Evolutionary conservation across 352 stramenopile species (phyloP).

Genomic region (Phytophthora uliginosa): DNA sequence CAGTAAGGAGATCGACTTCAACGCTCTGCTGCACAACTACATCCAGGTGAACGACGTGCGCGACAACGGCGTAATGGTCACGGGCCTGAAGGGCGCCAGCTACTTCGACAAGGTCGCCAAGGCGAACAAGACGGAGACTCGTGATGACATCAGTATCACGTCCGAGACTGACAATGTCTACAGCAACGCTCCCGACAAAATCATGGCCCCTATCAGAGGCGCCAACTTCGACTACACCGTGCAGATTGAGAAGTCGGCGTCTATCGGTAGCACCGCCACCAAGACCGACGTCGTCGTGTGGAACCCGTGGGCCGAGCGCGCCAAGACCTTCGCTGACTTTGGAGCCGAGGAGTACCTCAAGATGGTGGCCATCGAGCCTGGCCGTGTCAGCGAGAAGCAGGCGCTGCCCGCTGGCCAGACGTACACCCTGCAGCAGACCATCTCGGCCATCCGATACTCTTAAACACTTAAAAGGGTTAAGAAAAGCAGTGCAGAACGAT

Average conservation of each 20-base stretch:
- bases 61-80: neutral
- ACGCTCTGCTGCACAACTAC: conserved; percentile 3
- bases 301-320: neutral
- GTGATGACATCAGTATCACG: neutral
- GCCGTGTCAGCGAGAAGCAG: conserved; percentile 6
- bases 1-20: neutral
- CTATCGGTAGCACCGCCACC: neutral
- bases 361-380: neutral
- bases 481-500: no score
- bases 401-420: neutral
- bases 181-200: neutral
- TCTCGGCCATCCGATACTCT: neutral
- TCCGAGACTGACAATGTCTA: neutral
- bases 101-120: neutral
- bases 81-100: neutral
- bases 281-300: neutral
- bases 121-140: neutral
- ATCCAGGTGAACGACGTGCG: neutral
- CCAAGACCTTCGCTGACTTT: neutral
- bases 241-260: neutral
- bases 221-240: neutral
- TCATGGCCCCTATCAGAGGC: neutral
- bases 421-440: neutral
- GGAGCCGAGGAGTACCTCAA: neutral
- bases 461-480: neutral